Percentiles rank a stretch among this genome's conserved stretches.
phyloP scores from a whole-genome alignment of 352 stramenopile species.

The Globisporangium nagaii region DNA sequence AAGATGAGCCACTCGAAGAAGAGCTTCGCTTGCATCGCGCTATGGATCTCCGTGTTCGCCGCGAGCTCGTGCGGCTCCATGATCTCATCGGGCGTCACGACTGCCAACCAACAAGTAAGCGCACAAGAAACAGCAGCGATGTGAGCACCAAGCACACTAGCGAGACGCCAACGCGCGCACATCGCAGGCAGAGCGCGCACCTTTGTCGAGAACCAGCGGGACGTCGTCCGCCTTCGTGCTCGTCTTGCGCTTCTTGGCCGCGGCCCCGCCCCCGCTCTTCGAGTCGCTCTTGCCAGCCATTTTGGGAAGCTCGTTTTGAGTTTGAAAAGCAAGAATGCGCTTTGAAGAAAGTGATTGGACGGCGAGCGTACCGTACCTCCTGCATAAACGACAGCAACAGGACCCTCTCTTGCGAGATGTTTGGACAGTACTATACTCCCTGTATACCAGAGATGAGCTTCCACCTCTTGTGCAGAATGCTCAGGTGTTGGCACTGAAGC shows the following conservation, averaged over 20 bases:
- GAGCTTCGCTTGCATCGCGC: slow-evolving; percentile 58
- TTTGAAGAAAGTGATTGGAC: too few species aligned
- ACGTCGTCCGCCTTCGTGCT: slow-evolving; percentile 24
- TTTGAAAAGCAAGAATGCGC: too few species aligned
- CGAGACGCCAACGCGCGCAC: not conserved
- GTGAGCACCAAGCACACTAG: too few species aligned
- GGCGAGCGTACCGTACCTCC: too few species aligned
- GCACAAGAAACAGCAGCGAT: too few species aligned
- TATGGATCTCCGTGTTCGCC: slow-evolving; percentile 54
- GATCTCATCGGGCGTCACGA: slow-evolving; percentile 38
- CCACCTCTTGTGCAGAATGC: too few species aligned
- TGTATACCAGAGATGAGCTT: too few species aligned
- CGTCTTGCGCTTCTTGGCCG: slow-evolving; percentile 54
- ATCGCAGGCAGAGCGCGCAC: slow-evolving; percentile 4
- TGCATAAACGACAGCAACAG: too few species aligned
- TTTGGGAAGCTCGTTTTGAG: not conserved
- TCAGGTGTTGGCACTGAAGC: too few species aligned
- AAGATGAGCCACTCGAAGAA: slow-evolving; percentile 86
- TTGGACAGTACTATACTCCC: too few species aligned
- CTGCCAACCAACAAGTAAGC: too few species aligned
- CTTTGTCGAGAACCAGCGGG: slow-evolving; percentile 32
- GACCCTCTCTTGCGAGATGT: too few species aligned
- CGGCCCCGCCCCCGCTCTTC: slow-evolving; percentile 6
- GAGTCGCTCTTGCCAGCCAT: slow-evolving; percentile 36
- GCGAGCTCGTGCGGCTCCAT: slow-evolving; percentile 53